These are phyloP conservation scores for Flaveria robusta DNA, from an alignment of 129 eudicot genomes.

Conservation along the genomic window DNA sequence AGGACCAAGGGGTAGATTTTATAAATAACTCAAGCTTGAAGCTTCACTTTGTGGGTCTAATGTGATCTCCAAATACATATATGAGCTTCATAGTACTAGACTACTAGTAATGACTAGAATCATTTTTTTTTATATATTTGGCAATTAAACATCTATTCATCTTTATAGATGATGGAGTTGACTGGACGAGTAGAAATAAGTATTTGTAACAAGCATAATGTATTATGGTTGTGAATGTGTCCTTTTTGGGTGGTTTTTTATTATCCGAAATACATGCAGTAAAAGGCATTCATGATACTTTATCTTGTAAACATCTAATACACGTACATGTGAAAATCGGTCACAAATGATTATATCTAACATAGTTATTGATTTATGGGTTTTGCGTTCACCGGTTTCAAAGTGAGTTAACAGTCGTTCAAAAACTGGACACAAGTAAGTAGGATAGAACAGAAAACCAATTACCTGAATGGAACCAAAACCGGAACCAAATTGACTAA, in stretches of 20 bases:
- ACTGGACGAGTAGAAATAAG: neutral
- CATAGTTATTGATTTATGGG: too few species aligned
- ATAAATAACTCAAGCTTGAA: neutral
- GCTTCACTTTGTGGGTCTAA: constrained; percentile 5
- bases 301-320: too few species aligned
- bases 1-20: constrained; percentile 9
- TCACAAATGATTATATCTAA: too few species aligned
- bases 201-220: neutral
- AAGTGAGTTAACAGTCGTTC: too few species aligned
- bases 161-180: constrained; percentile 18
- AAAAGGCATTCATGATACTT: too few species aligned
- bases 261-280: too few species aligned
- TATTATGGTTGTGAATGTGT: neutral
- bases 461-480: too few species aligned
- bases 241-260: neutral
- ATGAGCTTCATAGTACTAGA: neutral
- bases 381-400: too few species aligned
- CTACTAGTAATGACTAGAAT: neutral
- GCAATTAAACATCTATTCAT: neutral
- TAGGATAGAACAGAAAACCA: too few species aligned
- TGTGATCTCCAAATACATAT: neutral
- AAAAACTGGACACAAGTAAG: too few species aligned
- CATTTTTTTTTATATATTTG: neutral
- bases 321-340: too few species aligned
- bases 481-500: too few species aligned